Base-by-base conservation (phyloP, 116 monocot species). In the Phalaenopsis hybrid region DNA sequence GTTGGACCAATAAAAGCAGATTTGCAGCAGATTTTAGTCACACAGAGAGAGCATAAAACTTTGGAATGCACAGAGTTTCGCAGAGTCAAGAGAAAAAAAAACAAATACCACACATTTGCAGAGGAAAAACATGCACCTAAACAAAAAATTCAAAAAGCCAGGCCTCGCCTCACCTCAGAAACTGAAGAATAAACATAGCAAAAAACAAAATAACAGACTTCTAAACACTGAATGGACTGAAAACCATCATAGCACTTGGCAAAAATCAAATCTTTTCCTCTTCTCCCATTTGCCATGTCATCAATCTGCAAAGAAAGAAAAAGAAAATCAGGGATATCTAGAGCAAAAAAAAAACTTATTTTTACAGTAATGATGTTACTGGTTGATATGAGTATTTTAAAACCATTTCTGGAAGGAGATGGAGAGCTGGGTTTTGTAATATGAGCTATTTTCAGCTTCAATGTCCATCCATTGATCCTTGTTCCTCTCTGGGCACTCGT, bases 341-440 rank as follows among this genome's bases (percentile, higher is more conserved):
- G 13, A 3, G 10, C 0, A 48, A 49, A 8, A 49, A 6, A 13
- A 51, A 11, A 51, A 51, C 74, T 74, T 6, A 33, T 74, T 74
- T 72, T 74, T 75, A n/a, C 23, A 81, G 15, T 72, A 9, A 73
- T 74, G 33, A 13, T 33, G 46, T 8, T 33, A 23, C 37, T 15
- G 11, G 10, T 61, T 23, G 10, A 3, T 25, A 8, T 25, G 73
- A 41, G 73, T 9, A 41, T 55, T 55, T 13, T 55, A 13, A 55
- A 70, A 73, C 44, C 37, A 76, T 50, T 41, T 21, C 16, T 23
- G 50, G 49, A 34, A 91, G 79, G 96, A 92, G 58, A 96, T 96
- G 81, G 95, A 96, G 81, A 93, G 93, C 81, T 93, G 93, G 81
- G 96, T 93, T 83, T 89, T 95, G 37, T 84, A 75, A 74, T 79